Evolutionary conservation across 2,329 filamentous ascomycete genomes (phyloP), one percentile per base, ranked within the genome.

Genomic region (Pseudocercospora macadamiae): DNA sequence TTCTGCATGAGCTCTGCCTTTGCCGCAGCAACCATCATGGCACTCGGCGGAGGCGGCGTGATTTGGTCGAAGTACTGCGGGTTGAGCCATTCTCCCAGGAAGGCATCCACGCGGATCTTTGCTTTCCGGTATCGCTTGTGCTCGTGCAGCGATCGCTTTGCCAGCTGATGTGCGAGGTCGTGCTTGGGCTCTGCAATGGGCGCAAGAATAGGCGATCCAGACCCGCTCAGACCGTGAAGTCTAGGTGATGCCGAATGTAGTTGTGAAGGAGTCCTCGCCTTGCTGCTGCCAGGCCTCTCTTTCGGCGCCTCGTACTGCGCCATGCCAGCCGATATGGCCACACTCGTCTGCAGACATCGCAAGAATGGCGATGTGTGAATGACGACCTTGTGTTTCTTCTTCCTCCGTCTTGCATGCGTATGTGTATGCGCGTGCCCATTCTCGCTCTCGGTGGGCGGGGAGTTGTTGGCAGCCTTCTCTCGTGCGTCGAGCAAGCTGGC

Each of bases 281-380:
- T 62, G 42, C 48, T 49, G 61, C 61, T 66, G 66, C 54, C 66
- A 60, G 57, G 66, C 60, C 66, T 62, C 58, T 67, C 52, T 54
- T 61, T 45, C 70, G 76, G 56, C 66, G 73, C 64, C 74, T 84
- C 76, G 72, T 83, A 86, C 67, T 91, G 86, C 6, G 89, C 88
- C 48, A 97, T 86, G 23, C 93, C 93, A 4, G 93, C 88, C 69
- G 89, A 89, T 70, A 97, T 91, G 26, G 88, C 93, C 51, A 96
- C 86, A 10, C 92, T 91, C 0, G 93, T 97, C 75, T 99, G 93
- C 12, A 97, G 83, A 73, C 95, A 99, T 75, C 95, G 86, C 54
- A 96, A 79, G 71, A 93, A 99, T 0, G 95, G 95, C n/a, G 93
- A 97, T 64, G 86, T 90, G 76, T 99, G 93, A 57, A 99, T 86